These are phyloP conservation scores for Verbena officinalis DNA, from an alignment of 257 asterid genomes.

Conservation along the genomic window DNA sequence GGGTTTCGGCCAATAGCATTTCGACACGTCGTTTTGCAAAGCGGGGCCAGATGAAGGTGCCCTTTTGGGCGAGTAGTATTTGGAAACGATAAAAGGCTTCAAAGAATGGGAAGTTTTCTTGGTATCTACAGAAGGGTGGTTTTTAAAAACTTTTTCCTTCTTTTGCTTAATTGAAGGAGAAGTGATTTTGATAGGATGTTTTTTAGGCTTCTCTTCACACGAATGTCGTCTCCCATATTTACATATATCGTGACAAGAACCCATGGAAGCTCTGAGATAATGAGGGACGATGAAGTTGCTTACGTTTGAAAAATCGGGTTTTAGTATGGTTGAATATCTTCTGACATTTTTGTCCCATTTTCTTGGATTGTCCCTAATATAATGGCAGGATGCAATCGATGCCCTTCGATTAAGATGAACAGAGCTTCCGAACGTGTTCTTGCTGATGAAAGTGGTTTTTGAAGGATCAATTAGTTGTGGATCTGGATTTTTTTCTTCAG, in stretches of 20 bases:
- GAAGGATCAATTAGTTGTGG: slow-evolving; percentile 19
- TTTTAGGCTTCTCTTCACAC: slow-evolving; percentile 39
- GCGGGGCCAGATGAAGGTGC: slow-evolving; percentile 15
- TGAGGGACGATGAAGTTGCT: slow-evolving; percentile 43
- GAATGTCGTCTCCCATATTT: slow-evolving; percentile 63
- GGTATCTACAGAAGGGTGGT: slow-evolving; percentile 3
- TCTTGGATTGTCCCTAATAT: no score
- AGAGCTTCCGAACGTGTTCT: no score
- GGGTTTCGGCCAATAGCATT: no score
- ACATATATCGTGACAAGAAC: slow-evolving; percentile 93
- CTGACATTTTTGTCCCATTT: slow-evolving; percentile 27
- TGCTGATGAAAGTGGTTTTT: slow-evolving; percentile 33
- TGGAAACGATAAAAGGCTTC: slow-evolving; percentile 23
- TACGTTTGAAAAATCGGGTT: slow-evolving; percentile 27
- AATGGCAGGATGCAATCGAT: slow-evolving; percentile 40
- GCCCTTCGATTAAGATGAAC: slow-evolving; percentile 13
- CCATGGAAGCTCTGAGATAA: slow-evolving; percentile 79
- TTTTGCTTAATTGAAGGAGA: slow-evolving; percentile 35
- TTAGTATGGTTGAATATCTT: slow-evolving; percentile 35
- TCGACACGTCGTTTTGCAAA: no score
- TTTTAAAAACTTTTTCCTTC: slow-evolving; percentile 23
- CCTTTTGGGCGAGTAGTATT: not conserved
- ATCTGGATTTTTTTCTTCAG: slow-evolving; percentile 40
- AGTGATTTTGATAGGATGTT: slow-evolving; percentile 21
- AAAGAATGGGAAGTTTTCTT: slow-evolving; percentile 9